Evolutionary conservation across 2,329 filamentous ascomycete genomes (phyloP).

Genomic region (Massarina eburnea): DNA sequence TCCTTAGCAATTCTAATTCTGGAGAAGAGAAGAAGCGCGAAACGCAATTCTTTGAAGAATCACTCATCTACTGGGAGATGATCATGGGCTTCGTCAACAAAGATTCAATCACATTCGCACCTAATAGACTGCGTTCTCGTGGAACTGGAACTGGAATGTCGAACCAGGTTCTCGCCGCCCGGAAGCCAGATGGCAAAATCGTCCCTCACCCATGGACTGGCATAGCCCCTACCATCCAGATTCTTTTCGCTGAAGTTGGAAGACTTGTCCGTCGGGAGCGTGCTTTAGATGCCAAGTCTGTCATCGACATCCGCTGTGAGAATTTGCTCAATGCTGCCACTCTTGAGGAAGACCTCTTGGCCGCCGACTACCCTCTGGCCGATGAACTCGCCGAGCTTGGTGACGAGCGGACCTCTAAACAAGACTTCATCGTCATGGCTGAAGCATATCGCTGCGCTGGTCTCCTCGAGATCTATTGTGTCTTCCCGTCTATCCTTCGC

Average conservation of each 20-base stretch:
- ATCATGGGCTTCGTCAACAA: slow-evolving; percentile 57
- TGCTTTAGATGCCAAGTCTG: slow-evolving; percentile 28
- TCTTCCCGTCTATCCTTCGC: slow-evolving; percentile 55
- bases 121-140: slow-evolving; percentile 27
- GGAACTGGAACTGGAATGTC: slow-evolving; percentile 11
- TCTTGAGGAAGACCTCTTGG: slow-evolving; percentile 53
- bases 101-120: slow-evolving; percentile 40
- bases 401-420: slow-evolving; percentile 55
- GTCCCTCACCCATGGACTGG: slow-evolving; percentile 55
- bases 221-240: slow-evolving; percentile 48
- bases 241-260: slow-evolving; percentile 50
- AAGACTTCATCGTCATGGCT: slow-evolving; percentile 56
- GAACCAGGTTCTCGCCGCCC: slow-evolving; percentile 22
- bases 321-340: slow-evolving; percentile 42
- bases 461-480: slow-evolving; percentile 57
- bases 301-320: slow-evolving; percentile 34
- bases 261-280: slow-evolving; percentile 46
- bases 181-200: slow-evolving; percentile 36
- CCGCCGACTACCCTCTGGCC: slow-evolving; percentile 49
- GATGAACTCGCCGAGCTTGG: slow-evolving; percentile 54
- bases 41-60: slow-evolving; percentile 57
- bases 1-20: slow-evolving; percentile 39
- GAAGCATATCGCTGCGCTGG: slow-evolving; percentile 57
- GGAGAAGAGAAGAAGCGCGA: slow-evolving; percentile 36
- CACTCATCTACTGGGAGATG: slow-evolving; percentile 62